Evolutionary conservation across 192 early-diverging fungal genomes (phyloP), one percentile per base, ranked within the genome.

Genomic region (Dissophora ornata): DNA sequence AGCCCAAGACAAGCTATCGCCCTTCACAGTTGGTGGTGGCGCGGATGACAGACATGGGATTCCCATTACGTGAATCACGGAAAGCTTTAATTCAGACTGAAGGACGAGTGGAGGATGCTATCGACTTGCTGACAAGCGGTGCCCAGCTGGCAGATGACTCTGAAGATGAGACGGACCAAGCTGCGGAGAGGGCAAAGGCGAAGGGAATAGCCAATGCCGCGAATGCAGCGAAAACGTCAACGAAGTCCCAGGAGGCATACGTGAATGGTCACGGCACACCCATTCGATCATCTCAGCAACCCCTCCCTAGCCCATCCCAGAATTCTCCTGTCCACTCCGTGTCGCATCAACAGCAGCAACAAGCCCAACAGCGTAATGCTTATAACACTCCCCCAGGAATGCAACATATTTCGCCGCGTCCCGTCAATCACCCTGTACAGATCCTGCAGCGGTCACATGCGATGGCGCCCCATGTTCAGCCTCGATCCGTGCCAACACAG

Each of bases 31-130:
- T 77, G 16, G 73, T 77, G 8, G 73, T 77, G 4, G 51, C 63
- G 10, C 47, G 71, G 18, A 66, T 75, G 63, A 75, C 71, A 16
- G 71, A 75, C 32, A 75, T 75, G 71, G 71, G 71, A 0, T 75
- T 75, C 51, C 71, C 71, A 34, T 40, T 75, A 24, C 62, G 71
- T 12, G 71, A 75, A 18, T 75, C 71, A 9, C 56, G 71, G 16
- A 75, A 75, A 49, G 71, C 71, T 7, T 34, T 75, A 13, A 67
- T 75, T 48, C 71, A 75, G 28, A 75, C 71, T 15, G 61, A 66
- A 32, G 71, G 71, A 44, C 33, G 57, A 5, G 71, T 75, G 6
- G 71, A 75, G 33, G 71, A 75, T 67, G 71, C 71, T 10, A 75
- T 75, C 34, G 71, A 75, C 33, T 56, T 75, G 49, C 22, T 75